Conservation (phyloP, 163 green algal species). For the Volvox carteri region DNA sequence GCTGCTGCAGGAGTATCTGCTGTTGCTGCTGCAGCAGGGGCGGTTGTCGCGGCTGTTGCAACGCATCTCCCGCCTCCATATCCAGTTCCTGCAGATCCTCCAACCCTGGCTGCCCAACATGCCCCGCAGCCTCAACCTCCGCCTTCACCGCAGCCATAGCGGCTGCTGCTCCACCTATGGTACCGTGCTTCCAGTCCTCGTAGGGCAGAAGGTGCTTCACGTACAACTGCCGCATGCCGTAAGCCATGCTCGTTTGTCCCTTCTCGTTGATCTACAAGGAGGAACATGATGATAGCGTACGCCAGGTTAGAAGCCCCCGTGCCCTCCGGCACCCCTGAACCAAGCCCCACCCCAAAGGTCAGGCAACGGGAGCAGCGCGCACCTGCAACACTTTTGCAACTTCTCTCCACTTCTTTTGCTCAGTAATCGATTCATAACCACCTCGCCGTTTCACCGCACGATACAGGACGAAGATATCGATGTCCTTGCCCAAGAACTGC, state of each 20-base stretch:
- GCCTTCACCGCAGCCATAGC: conserved; percentile 37
- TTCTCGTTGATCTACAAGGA: conserved; percentile 15
- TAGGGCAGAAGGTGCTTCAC: conserved; percentile 86
- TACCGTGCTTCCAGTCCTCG: conserved; percentile 76
- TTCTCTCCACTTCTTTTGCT: conserved; percentile 85
- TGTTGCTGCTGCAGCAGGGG: not conserved
- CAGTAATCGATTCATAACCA: conserved; percentile 82
- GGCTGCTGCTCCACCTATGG: not conserved
- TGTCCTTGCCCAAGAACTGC: conserved; percentile 75
- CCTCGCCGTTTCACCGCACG: conserved; percentile 76
- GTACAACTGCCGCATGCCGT: conserved; percentile 85
- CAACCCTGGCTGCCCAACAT: conserved; percentile 18
- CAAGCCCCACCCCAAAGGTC: too few species aligned
- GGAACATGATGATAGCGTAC: not conserved
- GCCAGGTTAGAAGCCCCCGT: not conserved
- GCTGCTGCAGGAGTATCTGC: not conserved
- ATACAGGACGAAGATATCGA: conserved; percentile 86
- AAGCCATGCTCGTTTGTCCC: conserved; percentile 68
- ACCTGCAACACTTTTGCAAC: conserved; percentile 82
- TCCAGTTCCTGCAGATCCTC: conserved; percentile 6
- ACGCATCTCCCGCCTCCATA: not conserved
- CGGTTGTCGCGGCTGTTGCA: not conserved
- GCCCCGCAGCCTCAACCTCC: conserved; percentile 15
- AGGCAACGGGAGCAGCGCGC: not conserved
- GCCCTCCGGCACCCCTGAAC: not conserved